Conservation (phyloP, 352 stramenopile genomes). For the Phytophthora chlamydospora region DNA sequence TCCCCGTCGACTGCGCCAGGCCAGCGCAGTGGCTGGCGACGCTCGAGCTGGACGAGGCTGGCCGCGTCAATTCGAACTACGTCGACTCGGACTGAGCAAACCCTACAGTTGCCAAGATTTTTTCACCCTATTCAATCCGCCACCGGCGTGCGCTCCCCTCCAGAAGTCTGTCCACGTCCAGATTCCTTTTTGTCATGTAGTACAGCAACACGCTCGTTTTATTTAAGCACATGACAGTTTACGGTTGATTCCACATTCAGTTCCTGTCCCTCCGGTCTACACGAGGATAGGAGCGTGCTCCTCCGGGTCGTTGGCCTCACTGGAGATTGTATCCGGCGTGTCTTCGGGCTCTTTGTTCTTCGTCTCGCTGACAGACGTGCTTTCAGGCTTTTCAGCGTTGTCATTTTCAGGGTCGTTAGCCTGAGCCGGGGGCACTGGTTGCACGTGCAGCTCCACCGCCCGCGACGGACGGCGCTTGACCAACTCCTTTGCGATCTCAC, state of each 20-base stretch:
- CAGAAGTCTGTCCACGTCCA: constrained; percentile 16
- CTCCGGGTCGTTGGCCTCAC: constrained; percentile 13
- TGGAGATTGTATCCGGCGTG: constrained; percentile 17
- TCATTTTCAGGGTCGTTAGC: constrained; percentile 13
- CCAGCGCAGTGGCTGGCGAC: constrained; percentile 56
- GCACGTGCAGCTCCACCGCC: constrained; percentile 34
- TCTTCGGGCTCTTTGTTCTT: constrained; percentile 26
- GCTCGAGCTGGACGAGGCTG: constrained; percentile 58
- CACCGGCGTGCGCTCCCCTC: constrained; percentile 4
- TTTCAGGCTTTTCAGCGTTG: constrained; percentile 24
- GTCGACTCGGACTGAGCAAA: constrained; percentile 44
- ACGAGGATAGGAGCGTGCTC: constrained; percentile 21
- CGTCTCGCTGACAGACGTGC: neutral
- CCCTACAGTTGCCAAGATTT: neutral
- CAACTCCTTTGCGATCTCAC: constrained; percentile 77
- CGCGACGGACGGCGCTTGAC: constrained; percentile 59
- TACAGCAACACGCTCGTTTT: constrained; percentile 40
- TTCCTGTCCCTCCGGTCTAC: constrained; percentile 11
- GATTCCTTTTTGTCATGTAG: constrained; percentile 30
- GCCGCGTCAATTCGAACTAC: constrained; percentile 71
- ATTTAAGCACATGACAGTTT: constrained; percentile 42
- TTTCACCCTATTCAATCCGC: constrained; percentile 2
- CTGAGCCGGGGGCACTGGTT: constrained; percentile 15
- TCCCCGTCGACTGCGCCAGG: constrained; percentile 59
- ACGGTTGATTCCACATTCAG: constrained; percentile 19